A percentile compares a stretch with the other conserved stretches of the same genome.
Evolutionary conservation across 176 grass and related monocot genomes (phyloP).

Genomic region (Phoenix dactylifera): DNA sequence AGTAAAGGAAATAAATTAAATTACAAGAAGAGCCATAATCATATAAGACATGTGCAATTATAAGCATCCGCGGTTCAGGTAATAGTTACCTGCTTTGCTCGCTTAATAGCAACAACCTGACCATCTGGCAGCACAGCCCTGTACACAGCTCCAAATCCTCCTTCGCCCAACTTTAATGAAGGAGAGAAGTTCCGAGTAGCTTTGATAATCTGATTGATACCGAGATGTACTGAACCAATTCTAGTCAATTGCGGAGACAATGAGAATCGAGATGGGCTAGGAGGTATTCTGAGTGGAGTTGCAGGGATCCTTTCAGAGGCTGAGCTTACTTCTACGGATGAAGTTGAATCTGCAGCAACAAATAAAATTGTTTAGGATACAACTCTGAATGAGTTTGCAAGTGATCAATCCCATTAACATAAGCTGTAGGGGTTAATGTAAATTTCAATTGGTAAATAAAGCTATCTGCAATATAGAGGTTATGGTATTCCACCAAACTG

Average conservation of each 20-base stretch:
- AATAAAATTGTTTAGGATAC: constrained; percentile 14
- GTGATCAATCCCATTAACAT: not conserved
- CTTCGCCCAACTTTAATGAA: constrained; percentile 79
- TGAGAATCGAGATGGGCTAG: constrained; percentile 94
- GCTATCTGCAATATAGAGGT: too few relatives aligned
- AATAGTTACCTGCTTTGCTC: constrained; percentile 85
- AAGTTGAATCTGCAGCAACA: constrained; percentile 44
- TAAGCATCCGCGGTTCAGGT: too few relatives aligned
- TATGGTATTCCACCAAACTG: too few relatives aligned
- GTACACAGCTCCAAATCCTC: constrained; percentile 95
- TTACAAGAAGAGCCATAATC: too few relatives aligned
- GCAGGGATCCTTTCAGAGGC: constrained; percentile 71
- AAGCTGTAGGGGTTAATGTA: too few relatives aligned
- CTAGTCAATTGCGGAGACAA: constrained; percentile 60
- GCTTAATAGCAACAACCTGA: constrained; percentile 72
- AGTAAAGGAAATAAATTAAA: too few relatives aligned
- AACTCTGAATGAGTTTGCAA: not conserved
- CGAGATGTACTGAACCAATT: constrained; percentile 62
- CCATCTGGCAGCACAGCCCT: constrained; percentile 67
- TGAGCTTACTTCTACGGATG: constrained; percentile 69
- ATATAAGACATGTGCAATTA: too few relatives aligned
- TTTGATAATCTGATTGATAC: constrained; percentile 64
- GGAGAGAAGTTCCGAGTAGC: constrained; percentile 89
- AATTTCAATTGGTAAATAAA: too few relatives aligned
- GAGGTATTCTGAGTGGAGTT: constrained; percentile 72